These are phyloP conservation scores for Rubia peregrina DNA, from an alignment of 305 asterid species.

Conservation along the genomic window DNA sequence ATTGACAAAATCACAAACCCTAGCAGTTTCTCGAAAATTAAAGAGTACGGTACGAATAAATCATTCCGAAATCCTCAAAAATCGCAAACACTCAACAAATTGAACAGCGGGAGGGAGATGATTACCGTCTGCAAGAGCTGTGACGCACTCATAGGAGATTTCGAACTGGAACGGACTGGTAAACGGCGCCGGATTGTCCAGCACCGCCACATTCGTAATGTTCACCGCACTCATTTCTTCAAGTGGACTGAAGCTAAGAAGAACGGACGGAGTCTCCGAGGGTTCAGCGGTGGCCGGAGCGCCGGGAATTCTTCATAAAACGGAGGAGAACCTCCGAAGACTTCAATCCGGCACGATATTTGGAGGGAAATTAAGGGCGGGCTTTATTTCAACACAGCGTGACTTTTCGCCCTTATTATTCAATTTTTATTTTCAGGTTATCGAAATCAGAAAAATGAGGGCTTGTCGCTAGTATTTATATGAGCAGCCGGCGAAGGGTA, in stretches of 20 bases:
- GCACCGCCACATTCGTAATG: constrained; percentile 77
- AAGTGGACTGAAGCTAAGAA: constrained; percentile 11
- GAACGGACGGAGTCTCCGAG: not conserved
- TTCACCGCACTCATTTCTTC: constrained; percentile 75
- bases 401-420: not conserved
- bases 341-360: not conserved
- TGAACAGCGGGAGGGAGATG: not conserved
- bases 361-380: not conserved
- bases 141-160: constrained; percentile 85
- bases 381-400: not conserved
- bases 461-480: constrained; percentile 21
- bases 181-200: constrained; percentile 90
- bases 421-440: not conserved
- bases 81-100: not conserved
- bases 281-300: constrained; percentile 12
- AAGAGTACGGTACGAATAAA: not conserved
- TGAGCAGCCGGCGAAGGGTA: constrained; percentile 29
- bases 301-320: constrained; percentile 28
- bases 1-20: constrained; percentile 14
- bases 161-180: constrained; percentile 81
- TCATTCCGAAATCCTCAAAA: not conserved
- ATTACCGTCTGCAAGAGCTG: constrained; percentile 80
- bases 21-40: constrained; percentile 5
- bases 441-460: not conserved
- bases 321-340: constrained; percentile 1